Percentiles rank a stretch among this genome's conserved stretches.
phyloP scores from a whole-genome alignment of 768 basidiomycete genomes.

The Leucogyrophana mollusca region DNA sequence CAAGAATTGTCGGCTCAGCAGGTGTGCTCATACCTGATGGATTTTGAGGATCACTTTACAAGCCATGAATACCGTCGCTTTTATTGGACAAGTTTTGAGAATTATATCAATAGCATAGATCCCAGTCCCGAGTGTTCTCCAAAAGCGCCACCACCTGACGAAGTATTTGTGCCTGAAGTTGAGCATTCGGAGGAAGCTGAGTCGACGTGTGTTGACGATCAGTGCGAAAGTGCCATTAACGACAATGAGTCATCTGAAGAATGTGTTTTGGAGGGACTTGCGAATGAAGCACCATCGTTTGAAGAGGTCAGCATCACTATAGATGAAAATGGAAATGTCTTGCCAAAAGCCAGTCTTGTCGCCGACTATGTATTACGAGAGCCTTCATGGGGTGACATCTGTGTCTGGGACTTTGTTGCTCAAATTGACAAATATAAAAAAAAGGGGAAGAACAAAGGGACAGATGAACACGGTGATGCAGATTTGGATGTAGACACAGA shows the following conservation, averaged over 20 bases:
- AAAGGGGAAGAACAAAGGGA: conserved; percentile 14
- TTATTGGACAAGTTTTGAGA: conserved; percentile 36
- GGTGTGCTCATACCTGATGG: conserved; percentile 33
- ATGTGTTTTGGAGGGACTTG: too few relatives aligned
- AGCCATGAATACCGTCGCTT: conserved; percentile 33
- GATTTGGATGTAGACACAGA: too few relatives aligned
- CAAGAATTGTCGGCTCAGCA: conserved; percentile 41
- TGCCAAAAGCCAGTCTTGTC: conserved; percentile 14
- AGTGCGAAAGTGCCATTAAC: too few relatives aligned
- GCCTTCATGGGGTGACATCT: conserved; percentile 10
- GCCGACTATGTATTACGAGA: conserved; percentile 25
- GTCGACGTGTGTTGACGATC: too few relatives aligned
- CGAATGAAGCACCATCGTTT: too few relatives aligned
- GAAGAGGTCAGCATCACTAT: too few relatives aligned
- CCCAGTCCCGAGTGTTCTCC: conserved; percentile 29
- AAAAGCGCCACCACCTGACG: too few relatives aligned
- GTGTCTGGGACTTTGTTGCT: conserved; percentile 29
- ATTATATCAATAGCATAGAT: conserved; percentile 14
- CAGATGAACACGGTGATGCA: too few relatives aligned
- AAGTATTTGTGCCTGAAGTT: too few relatives aligned
- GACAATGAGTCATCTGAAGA: too few relatives aligned
- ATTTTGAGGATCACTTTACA: conserved; percentile 34
- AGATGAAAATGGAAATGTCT: conserved; percentile 9
- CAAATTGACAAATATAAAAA: conserved; percentile 19
- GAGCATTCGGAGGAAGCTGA: too few relatives aligned